A percentile compares a stretch with the other conserved stretches of the same genome.
Evolutionary conservation across 176 grass and related monocot genomes (phyloP).

Genomic region (Pharus latifolius): DNA sequence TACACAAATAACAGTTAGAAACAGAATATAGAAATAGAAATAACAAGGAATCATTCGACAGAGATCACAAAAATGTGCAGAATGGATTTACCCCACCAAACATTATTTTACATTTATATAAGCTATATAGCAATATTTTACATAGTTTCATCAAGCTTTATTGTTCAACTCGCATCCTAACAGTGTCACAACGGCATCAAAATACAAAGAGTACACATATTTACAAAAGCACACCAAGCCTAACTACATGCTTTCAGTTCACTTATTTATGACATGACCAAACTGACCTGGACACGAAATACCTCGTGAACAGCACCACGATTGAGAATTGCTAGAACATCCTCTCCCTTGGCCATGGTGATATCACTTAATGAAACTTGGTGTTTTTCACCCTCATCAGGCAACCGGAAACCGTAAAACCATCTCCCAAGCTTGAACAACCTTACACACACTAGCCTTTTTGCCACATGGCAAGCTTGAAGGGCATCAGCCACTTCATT

Average conservation of each 20-base stretch:
- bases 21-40: background rate
- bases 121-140: background rate
- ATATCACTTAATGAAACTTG: slow-evolving; percentile 49
- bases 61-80: background rate
- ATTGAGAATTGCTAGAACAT: slow-evolving; percentile 53
- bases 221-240: slow-evolving; percentile 5
- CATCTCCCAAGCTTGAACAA: slow-evolving; percentile 63
- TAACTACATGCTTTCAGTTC: background rate
- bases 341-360: slow-evolving; percentile 28
- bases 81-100: background rate
- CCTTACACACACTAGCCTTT: slow-evolving; percentile 43
- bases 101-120: slow-evolving; percentile 17
- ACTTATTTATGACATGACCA: slow-evolving; percentile 20
- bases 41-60: background rate
- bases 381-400: slow-evolving; percentile 37
- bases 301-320: slow-evolving; percentile 76
- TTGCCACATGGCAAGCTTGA: slow-evolving; percentile 28
- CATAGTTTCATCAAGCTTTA: slow-evolving; percentile 3
- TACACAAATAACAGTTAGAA: background rate
- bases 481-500: slow-evolving; percentile 49
- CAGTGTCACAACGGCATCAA: slow-evolving; percentile 4
- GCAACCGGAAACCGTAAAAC: slow-evolving; percentile 80
- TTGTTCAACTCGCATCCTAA: slow-evolving; percentile 5
- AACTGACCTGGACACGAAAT: slow-evolving; percentile 58
- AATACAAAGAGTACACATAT: slow-evolving; percentile 12